These are phyloP conservation scores for Penicillium psychrofluorescens DNA, from an alignment of 495 filamentous ascomycete genomes.

Conservation along the genomic window DNA sequence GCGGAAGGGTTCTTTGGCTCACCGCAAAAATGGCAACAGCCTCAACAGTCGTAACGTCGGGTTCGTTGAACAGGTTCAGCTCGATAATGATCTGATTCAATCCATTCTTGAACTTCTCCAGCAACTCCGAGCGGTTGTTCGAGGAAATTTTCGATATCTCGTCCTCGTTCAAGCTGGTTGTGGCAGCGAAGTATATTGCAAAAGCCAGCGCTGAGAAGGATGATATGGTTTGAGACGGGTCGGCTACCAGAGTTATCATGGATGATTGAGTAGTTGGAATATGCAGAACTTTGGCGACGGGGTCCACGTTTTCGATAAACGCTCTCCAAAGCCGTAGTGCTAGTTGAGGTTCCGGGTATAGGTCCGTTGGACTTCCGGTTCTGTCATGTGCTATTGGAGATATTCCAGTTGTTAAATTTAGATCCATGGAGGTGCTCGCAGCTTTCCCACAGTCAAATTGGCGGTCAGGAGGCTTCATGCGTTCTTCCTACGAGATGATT, in stretches of 20 bases:
- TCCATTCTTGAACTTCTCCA: neutral
- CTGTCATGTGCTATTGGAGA: too few species aligned
- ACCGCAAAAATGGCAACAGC: constrained; percentile 29
- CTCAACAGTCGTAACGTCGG: constrained; percentile 26
- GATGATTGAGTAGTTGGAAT: constrained; percentile 26
- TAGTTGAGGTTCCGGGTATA: too few species aligned
- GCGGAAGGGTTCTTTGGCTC: neutral
- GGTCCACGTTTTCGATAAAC: constrained; percentile 18
- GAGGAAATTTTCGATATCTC: constrained; percentile 19
- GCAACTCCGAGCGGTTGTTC: constrained; percentile 11
- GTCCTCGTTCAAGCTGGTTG: constrained; percentile 23
- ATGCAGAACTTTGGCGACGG: constrained; percentile 37
- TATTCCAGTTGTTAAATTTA: too few species aligned
- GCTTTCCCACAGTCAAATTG: too few species aligned
- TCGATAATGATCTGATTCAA: constrained; percentile 19
- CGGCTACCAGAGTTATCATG: constrained; percentile 29
- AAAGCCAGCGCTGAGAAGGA: constrained; percentile 30
- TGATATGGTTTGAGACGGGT: constrained; percentile 23
- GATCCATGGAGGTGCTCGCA: too few species aligned
- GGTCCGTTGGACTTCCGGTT: too few species aligned
- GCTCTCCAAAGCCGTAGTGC: too few species aligned
- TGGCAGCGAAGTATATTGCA: constrained; percentile 35
- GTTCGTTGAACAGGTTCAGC: constrained; percentile 20
- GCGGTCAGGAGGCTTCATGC: too few species aligned
- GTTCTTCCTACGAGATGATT: too few species aligned